Evolutionary conservation across 345 rosid genomes (phyloP), one percentile per base, ranked within the genome.

Genomic region (Cardamine occulta): DNA sequence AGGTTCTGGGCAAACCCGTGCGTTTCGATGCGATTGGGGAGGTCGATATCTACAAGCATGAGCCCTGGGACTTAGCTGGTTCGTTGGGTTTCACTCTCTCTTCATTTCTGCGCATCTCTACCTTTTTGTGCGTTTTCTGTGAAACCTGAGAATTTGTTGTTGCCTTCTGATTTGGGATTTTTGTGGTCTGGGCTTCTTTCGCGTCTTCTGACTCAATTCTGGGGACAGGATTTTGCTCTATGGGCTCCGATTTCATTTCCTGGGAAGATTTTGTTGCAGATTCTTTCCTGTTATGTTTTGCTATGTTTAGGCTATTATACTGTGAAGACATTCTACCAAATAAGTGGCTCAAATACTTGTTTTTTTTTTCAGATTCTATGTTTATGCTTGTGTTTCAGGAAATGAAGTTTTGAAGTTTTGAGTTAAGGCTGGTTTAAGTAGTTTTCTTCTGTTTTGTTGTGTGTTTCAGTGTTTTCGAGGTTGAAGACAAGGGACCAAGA

Each of bases 51-150:
- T 93, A 90, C 85, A 88, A 85, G 80, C 82, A 87, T 48, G 96
- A 93, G 74, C 96, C 98, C 3, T 86, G 90, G 96, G 87, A 88
- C n/a, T 91, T 93, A 32, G 83, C 93, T 72, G 94, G 96, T 88
- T 47, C 8, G 29, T 60, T 34, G 11, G 31, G 48, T 21, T 66
- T 32, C 21, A 3, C 4, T 18, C 26, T 31, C 9, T 55, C 39
- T 68, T 53, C 12, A 0, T 48, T 21, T 49, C 44, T 29, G 14
- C 3, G 66, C 31, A 6, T 70, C 66, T 45, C 0, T 44, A 1
- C 29, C 0, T 47, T 72, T 1, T 73, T 53, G 59, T 4, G 12
- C 44, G n/a, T 55, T 69, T 61, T 8, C 45, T 68, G 19, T 32
- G 61, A 65, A 7, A 65, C 28, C 11, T 53, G 29, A 51, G 31